These are phyloP conservation scores for Adiantum capillusveneris DNA, from an alignment of 75 land plant genomes.

Conservation along the genomic window DNA sequence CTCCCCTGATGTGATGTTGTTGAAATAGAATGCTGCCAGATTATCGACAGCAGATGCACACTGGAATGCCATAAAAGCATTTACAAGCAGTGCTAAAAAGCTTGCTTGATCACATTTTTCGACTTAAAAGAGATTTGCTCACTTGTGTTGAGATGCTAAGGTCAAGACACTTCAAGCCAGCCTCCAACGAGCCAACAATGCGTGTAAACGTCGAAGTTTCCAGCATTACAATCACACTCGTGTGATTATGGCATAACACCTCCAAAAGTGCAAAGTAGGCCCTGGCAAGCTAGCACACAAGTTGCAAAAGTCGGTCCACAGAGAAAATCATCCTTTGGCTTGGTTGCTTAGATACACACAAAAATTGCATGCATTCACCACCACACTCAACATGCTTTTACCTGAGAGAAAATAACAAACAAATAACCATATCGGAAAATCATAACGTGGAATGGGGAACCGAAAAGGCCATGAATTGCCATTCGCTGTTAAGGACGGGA, in stretches of 20 bases:
- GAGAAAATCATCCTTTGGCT: too few species aligned
- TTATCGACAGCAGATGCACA: slow-evolving; percentile 86
- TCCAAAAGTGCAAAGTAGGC: slow-evolving; percentile 88
- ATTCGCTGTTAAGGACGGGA: too few species aligned
- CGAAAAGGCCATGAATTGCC: too few species aligned
- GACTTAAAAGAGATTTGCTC: not conserved
- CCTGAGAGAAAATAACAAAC: too few species aligned
- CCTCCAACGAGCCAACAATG: slow-evolving; percentile 79
- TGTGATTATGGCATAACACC: slow-evolving; percentile 74
- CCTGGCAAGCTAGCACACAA: slow-evolving; percentile 66
- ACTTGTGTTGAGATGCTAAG: slow-evolving; percentile 80
- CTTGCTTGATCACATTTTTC: too few species aligned
- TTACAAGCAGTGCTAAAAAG: too few species aligned
- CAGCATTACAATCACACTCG: slow-evolving; percentile 56
- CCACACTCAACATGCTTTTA: too few species aligned
- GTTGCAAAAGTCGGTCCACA: too few species aligned
- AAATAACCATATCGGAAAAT: too few species aligned
- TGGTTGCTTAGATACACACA: too few species aligned
- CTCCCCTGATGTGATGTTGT: slow-evolving; percentile 77
- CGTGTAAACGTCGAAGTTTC: slow-evolving; percentile 77
- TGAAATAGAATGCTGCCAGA: slow-evolving; percentile 86
- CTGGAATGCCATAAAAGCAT: slow-evolving; percentile 21
- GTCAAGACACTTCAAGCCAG: slow-evolving; percentile 80
- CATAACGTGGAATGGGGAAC: too few species aligned
- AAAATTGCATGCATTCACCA: too few species aligned